A percentile compares a stretch with the other conserved stretches of the same genome.
These are phyloP conservation scores for Scedosporium minutisporum DNA, from an alignment of 2,329 filamentous ascomycete genomes.

Conservation along the genomic window DNA sequence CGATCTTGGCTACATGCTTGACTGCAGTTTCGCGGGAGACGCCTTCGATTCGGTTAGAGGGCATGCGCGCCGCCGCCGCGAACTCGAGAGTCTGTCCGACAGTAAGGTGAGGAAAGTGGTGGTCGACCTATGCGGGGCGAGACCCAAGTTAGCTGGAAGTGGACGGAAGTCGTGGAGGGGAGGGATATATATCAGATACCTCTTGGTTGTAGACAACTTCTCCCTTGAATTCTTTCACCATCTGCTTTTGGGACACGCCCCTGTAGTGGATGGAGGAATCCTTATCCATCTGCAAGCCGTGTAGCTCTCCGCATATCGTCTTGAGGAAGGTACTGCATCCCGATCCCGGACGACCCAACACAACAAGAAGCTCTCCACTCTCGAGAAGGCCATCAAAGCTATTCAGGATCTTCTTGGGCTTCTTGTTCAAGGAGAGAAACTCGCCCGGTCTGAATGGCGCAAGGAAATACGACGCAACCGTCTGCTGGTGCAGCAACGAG, in stretches of 20 bases:
- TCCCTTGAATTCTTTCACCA: conserved; percentile 52
- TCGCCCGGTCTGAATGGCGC: conserved; percentile 49
- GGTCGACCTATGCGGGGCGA: conserved; percentile 34
- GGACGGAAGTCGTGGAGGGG: not conserved
- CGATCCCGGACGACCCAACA: conserved; percentile 56
- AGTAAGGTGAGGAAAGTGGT: conserved; percentile 69
- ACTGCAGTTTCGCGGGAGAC: conserved; percentile 52
- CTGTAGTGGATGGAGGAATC: conserved; percentile 51
- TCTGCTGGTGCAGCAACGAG: conserved; percentile 59
- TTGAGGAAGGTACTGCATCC: conserved; percentile 58
- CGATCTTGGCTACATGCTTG: conserved; percentile 53
- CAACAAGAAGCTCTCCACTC: conserved; percentile 58
- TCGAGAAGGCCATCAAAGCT: conserved; percentile 55
- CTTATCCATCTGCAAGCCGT: conserved; percentile 44
- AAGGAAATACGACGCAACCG: conserved; percentile 48
- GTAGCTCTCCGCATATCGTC: conserved; percentile 48
- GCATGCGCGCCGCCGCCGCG: conserved; percentile 59
- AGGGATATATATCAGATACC: conserved; percentile 18
- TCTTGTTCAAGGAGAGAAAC: conserved; percentile 35
- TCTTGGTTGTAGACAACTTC: conserved; percentile 70
- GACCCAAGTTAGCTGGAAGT: too few species aligned
- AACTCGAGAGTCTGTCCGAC: conserved; percentile 67
- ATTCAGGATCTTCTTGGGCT: conserved; percentile 50
- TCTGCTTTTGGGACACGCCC: conserved; percentile 42
- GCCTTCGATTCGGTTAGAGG: conserved; percentile 52